phyloP scores from a whole-genome alignment of 2,329 filamentous ascomycete genomes.

The Sporothrix pseudoabietina region DNA sequence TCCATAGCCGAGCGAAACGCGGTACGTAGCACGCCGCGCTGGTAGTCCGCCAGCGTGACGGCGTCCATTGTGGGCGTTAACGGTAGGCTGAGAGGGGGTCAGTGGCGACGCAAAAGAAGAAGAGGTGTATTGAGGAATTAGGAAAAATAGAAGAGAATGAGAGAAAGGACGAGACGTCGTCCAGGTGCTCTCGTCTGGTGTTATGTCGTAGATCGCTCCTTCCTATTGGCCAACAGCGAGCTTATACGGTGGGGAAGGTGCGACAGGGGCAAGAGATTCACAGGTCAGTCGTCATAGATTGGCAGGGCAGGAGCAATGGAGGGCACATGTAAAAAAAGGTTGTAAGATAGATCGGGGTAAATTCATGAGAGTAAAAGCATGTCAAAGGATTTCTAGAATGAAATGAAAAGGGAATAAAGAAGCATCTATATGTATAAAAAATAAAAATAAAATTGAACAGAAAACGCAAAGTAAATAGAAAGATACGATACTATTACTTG shows the following conservation, averaged over 20 bases:
- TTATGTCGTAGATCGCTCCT: background rate
- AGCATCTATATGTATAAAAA: background rate
- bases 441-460: background rate
- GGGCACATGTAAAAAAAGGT: background rate
- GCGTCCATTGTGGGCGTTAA: slow-evolving; percentile 15
- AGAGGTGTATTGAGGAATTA: background rate
- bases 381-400: too few relatives aligned
- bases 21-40: slow-evolving; percentile 30
- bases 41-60: slow-evolving; percentile 32
- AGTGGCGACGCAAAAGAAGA: background rate
- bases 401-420: too few relatives aligned
- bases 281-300: background rate
- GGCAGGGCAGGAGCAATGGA: background rate
- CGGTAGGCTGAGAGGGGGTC: too few relatives aligned
- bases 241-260: slow-evolving; percentile 12
- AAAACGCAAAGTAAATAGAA: too few relatives aligned
- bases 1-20: slow-evolving; percentile 29
- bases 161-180: background rate
- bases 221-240: background rate
- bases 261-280: background rate
- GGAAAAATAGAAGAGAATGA: background rate
- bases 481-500: too few relatives aligned
- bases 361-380: background rate
- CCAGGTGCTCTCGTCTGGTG: background rate
- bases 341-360: background rate